Evolutionary conservation across 2,329 filamentous ascomycete species (phyloP).

Genomic region (Alternaria novae-zelandiae): DNA sequence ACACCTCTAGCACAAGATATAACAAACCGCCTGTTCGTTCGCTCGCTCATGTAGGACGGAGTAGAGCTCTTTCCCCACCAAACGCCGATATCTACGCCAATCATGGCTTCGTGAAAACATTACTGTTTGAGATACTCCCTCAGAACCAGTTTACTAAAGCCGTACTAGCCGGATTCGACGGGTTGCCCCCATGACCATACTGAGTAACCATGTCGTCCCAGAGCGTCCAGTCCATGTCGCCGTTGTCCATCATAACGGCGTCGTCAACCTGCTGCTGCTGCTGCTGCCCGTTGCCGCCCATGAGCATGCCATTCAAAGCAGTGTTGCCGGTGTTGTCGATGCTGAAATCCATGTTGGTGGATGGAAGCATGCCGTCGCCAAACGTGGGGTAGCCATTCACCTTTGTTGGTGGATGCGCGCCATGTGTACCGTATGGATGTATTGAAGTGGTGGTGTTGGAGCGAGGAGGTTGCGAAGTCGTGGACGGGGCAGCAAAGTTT

Average conservation of each 20-base stretch:
- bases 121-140: not conserved
- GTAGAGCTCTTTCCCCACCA: not conserved
- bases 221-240: slow-evolving; percentile 55
- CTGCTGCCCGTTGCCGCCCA: not conserved
- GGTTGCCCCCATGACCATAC: slow-evolving; percentile 52
- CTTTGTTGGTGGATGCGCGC: not conserved
- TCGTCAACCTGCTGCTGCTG: slow-evolving; percentile 11
- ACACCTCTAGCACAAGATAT: not conserved
- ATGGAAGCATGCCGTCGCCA: slow-evolving; percentile 21
- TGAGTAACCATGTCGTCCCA: slow-evolving; percentile 58
- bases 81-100: not conserved
- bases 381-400: slow-evolving; percentile 22
- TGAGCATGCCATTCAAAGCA: not conserved
- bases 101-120: not conserved
- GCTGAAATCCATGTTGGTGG: slow-evolving; percentile 26
- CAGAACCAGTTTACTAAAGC: slow-evolving; percentile 37
- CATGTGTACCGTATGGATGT: not conserved
- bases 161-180: slow-evolving; percentile 10
- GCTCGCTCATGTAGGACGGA: not conserved
- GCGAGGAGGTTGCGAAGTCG: not conserved
- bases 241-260: slow-evolving; percentile 44
- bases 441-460: not conserved
- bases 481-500: not conserved
- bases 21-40: not conserved
- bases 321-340: slow-evolving; percentile 23